A percentile compares a stretch with the other conserved stretches of the same genome.
Conservation (phyloP, 2,329 filamentous ascomycete genomes). For the Falciphora oryzae region DNA sequence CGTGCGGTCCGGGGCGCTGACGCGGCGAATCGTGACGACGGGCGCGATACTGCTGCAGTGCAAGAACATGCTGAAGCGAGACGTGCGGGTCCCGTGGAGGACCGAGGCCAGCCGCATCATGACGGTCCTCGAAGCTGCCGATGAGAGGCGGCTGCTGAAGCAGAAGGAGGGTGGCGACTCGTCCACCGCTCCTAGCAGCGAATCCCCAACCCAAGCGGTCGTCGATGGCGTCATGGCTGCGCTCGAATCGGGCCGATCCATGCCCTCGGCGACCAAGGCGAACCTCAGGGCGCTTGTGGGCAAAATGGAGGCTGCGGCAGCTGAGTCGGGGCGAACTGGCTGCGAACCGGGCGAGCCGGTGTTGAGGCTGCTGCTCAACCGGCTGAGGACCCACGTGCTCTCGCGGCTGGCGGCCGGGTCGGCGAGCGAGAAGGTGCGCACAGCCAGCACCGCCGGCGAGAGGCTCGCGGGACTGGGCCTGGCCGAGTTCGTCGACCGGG, state of each 20-base stretch:
- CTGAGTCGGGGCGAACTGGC: slow-evolving; percentile 35
- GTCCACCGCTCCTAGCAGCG: not conserved
- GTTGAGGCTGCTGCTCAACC: slow-evolving; percentile 61
- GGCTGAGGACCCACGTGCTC: slow-evolving; percentile 62
- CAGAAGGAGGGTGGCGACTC: slow-evolving; percentile 29
- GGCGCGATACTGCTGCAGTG: slow-evolving; percentile 72
- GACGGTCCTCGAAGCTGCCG: slow-evolving; percentile 54
- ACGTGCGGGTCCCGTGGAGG: slow-evolving; percentile 73
- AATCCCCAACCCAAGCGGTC: not conserved
- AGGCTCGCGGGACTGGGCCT: slow-evolving; percentile 63
- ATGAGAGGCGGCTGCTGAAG: slow-evolving; percentile 34
- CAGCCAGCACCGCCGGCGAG: slow-evolving; percentile 63
- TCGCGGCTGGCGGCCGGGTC: slow-evolving; percentile 59
- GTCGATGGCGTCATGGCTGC: slow-evolving; percentile 58
- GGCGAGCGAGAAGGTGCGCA: slow-evolving; percentile 64
- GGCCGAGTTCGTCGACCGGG: slow-evolving; percentile 65
- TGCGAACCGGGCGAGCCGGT: slow-evolving; percentile 48
- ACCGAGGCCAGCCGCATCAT: slow-evolving; percentile 67
- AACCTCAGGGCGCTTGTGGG: slow-evolving; percentile 53
- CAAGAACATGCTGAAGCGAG: slow-evolving; percentile 78
- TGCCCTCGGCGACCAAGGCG: slow-evolving; percentile 56
- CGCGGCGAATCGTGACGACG: slow-evolving; percentile 63
- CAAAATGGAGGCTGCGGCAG: slow-evolving; percentile 47
- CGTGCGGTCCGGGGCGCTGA: slow-evolving; percentile 46
- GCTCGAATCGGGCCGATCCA: slow-evolving; percentile 56